Base-by-base conservation (phyloP, 129 eudicot genomes). In the Rutidosis leptorrhynchoides region DNA sequence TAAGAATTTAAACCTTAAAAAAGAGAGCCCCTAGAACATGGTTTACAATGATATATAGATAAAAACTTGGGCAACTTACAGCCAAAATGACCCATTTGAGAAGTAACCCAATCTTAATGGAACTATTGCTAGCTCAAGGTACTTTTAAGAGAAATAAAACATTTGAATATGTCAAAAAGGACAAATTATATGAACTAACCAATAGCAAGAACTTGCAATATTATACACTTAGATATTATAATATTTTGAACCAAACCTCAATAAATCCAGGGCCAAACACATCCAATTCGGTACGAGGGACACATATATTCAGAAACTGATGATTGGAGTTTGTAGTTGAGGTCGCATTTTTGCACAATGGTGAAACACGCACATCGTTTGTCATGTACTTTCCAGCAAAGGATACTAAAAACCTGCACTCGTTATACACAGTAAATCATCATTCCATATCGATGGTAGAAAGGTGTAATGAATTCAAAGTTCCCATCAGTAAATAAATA, bases 351-450 rank as follows among this genome's bases (percentile, higher is more conserved):
- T 72, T 76, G 52, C 62, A 51, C 7, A 51, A 74, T 58, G 87
- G 68, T 64, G 86, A 78, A 71, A 74, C 82, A 60, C 71, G 67
- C 58, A 65, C 66, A 11, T 85, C 72, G 60, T 83, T 74, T 24
- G 82, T 40, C 67, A 92, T 72, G 81, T 92, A 92, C 69, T 77
- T 77, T 37, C 98, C 98, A 74, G 78, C 75, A 74, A 85, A 85
- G 15, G 98, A 92, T 52, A 92, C 80, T 62, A 92, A 87, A 78
- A 86, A 86, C 89, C 98, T 92, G 90, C 73, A 67, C 72, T 55
- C 25, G 33, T 40, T 37, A 60, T 15, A 28, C 42, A 25, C 19
- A 32, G 64, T 49, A 51, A 27, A 62, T 49, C 35, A 60, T 64
- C 58, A 48, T 52, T 54, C 1, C 15, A 49, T 11, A 61, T 4